A percentile compares a stretch with the other conserved stretches of the same genome.
Conservation (phyloP, 306 rosid genomes). For the Prunus mume region DNA sequence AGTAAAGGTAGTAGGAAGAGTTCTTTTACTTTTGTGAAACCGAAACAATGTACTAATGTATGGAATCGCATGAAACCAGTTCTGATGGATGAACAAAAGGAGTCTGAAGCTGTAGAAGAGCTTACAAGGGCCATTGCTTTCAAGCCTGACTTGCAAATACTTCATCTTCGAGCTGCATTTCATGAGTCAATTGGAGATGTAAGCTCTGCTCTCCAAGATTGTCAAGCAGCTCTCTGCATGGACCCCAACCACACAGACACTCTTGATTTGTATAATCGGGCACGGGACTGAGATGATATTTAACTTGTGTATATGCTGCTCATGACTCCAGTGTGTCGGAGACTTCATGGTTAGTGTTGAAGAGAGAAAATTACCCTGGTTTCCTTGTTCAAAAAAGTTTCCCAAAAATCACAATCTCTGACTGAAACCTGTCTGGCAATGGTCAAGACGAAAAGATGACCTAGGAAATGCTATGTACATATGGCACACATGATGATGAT, state of each 20-base stretch:
- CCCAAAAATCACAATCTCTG: slow-evolving; percentile 9
- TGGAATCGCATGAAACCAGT: slow-evolving; percentile 42
- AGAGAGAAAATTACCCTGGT: slow-evolving; percentile 9
- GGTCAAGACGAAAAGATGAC: background rate
- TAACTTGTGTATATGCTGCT: background rate
- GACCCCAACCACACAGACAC: slow-evolving; percentile 71
- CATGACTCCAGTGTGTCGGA: background rate
- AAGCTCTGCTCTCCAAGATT: slow-evolving; percentile 55
- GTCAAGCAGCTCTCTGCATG: slow-evolving; percentile 78
- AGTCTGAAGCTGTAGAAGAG: slow-evolving; percentile 71
- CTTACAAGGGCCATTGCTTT: slow-evolving; percentile 69
- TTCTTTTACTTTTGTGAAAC: slow-evolving; percentile 4
- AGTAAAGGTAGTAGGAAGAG: background rate
- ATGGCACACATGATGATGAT: background rate
- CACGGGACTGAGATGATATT: slow-evolving; percentile 32
- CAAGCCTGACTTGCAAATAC: slow-evolving; percentile 84
- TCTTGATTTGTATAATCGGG: slow-evolving; percentile 55
- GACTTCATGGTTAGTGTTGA: slow-evolving; percentile 6
- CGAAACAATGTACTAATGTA: slow-evolving; percentile 24
- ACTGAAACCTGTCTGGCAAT: slow-evolving; percentile 1
- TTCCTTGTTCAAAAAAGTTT: slow-evolving; percentile 1
- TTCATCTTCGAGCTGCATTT: slow-evolving; percentile 84
- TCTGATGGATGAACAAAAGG: slow-evolving; percentile 86
- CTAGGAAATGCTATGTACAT: background rate
- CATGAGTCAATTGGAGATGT: slow-evolving; percentile 62